A percentile compares a stretch with the other conserved stretches of the same genome.
phyloP scores from a whole-genome alignment of 176 grass and related monocot species.

The Dactylis glomerata region DNA sequence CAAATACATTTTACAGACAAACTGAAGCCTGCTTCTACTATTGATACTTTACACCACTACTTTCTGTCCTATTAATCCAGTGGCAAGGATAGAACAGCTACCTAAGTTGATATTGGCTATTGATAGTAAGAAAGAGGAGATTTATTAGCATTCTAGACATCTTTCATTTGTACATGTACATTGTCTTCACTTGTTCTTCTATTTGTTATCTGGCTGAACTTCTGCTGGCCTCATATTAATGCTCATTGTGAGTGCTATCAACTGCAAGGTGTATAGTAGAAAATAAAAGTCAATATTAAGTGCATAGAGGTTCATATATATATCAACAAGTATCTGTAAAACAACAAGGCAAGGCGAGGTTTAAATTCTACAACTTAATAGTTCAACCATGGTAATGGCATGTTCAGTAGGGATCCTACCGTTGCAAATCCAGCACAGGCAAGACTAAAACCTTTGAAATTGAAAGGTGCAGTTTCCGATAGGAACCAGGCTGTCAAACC shows the following conservation, averaged over 20 bases:
- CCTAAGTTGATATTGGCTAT: background rate
- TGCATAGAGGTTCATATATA: background rate
- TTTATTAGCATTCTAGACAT: background rate
- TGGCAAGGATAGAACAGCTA: background rate
- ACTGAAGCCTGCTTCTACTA: background rate
- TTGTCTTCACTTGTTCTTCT: slow-evolving; percentile 25
- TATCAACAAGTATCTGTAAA: background rate
- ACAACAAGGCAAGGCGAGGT: background rate
- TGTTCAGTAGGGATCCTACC: slow-evolving; percentile 36
- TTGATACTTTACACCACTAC: slow-evolving; percentile 29
- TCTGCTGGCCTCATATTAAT: slow-evolving; percentile 48
- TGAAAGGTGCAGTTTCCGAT: slow-evolving; percentile 51
- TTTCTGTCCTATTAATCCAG: background rate
- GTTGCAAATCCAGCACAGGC: slow-evolving; percentile 56
- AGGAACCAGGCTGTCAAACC: slow-evolving; percentile 50
- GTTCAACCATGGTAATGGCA: background rate
- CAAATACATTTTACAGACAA: background rate
- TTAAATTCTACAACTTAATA: background rate
- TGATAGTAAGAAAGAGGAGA: background rate
- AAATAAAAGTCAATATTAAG: background rate
- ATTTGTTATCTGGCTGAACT: slow-evolving; percentile 36
- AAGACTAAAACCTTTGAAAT: slow-evolving; percentile 68
- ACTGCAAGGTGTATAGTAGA: slow-evolving; percentile 31
- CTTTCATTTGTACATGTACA: slow-evolving; percentile 9
- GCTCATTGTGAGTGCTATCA: slow-evolving; percentile 53